Evolutionary conservation across 768 basidiomycete species (phyloP).

Genomic region (Polyporus arcularius): DNA sequence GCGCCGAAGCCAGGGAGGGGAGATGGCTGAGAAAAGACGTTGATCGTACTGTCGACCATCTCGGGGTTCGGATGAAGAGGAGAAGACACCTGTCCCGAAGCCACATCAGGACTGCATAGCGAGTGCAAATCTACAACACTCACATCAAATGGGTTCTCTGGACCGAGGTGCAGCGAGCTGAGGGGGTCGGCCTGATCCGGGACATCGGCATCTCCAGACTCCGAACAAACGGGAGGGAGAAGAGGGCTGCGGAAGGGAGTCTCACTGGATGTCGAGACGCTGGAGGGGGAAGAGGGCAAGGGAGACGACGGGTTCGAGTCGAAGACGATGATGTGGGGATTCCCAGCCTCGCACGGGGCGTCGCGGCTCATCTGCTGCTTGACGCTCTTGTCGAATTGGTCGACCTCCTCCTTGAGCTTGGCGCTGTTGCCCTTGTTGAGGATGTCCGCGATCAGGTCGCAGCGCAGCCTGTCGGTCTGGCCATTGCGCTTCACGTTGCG

Average conservation of each 20-base stretch:
- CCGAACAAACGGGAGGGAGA: not conserved
- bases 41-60: too few relatives aligned
- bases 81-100: too few relatives aligned
- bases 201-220: not conserved
- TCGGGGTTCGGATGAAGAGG: too few relatives aligned
- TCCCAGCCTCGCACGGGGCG: not conserved
- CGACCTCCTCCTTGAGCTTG: conserved; percentile 23
- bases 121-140: too few relatives aligned
- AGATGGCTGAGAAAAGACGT: not conserved
- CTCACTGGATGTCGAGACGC: not conserved
- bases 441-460: conserved; percentile 39
- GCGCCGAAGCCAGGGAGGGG: not conserved
- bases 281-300: not conserved
- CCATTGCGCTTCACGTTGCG: conserved; percentile 30
- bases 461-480: conserved; percentile 35
- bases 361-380: not conserved
- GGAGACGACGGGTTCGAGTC: conserved; percentile 2
- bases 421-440: conserved; percentile 36
- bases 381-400: conserved; percentile 12
- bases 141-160: too few relatives aligned
- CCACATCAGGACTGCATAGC: too few relatives aligned
- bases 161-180: not conserved
- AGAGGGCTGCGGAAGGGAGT: conserved; percentile 11
- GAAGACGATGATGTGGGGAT: conserved; percentile 18
- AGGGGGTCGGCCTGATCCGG: not conserved